phyloP scores from a whole-genome alignment of 495 filamentous ascomycete species.

The Hypoxylon trugodes region DNA sequence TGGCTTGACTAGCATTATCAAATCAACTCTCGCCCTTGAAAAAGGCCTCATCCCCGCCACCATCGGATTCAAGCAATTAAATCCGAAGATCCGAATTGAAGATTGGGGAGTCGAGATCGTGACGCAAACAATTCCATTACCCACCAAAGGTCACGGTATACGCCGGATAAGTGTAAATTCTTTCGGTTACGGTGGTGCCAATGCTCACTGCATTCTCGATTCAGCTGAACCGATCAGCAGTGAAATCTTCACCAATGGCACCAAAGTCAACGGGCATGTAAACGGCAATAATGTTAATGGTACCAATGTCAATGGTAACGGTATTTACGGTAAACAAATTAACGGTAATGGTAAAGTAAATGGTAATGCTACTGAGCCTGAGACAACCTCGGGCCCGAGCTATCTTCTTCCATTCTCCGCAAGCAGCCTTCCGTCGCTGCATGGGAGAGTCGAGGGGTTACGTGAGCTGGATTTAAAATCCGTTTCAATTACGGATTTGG shows the following conservation, averaged over 20 bases:
- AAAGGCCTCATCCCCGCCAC: slow-evolving; percentile 52
- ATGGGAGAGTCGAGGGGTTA: background rate
- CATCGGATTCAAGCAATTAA: slow-evolving; percentile 50
- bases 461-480: background rate
- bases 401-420: background rate
- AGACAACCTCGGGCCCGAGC: background rate
- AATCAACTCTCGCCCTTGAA: slow-evolving; percentile 52
- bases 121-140: slow-evolving; percentile 24
- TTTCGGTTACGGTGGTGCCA: slow-evolving; percentile 48
- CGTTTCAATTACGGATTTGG: background rate
- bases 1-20: slow-evolving; percentile 55
- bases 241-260: background rate
- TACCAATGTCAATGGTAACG: background rate
- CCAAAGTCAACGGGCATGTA: background rate
- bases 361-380: background rate
- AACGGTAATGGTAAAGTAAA: background rate
- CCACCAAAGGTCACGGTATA: background rate
- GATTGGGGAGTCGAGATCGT: slow-evolving; percentile 32
- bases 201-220: slow-evolving; percentile 39
- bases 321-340: no score
- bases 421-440: background rate
- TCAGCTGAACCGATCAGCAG: background rate
- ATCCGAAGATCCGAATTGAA: slow-evolving; percentile 49
- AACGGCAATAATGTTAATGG: background rate
- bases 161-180: slow-evolving; percentile 39